Percentiles rank a stretch among this genome's conserved stretches.
Evolutionary conservation across 805 yeast species (phyloP).

Genomic region (Myxozyma neotropica): DNA sequence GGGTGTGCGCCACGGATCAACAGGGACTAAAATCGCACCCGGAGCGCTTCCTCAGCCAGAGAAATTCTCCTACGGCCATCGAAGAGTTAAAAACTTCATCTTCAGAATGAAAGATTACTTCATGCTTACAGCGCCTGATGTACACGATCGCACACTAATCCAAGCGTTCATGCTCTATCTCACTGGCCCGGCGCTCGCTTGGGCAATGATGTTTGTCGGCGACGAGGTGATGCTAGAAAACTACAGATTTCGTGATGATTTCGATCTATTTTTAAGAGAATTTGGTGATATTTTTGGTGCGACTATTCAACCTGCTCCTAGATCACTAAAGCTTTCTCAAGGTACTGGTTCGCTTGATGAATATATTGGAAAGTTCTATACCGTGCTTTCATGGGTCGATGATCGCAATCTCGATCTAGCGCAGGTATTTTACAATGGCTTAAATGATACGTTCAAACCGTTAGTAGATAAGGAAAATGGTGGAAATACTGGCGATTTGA

Average conservation of each 20-base stretch:
- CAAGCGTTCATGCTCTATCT: slow-evolving; percentile 9
- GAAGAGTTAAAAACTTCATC: slow-evolving; percentile 7
- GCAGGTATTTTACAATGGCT: slow-evolving; percentile 1
- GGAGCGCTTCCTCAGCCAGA: slow-evolving; percentile 5
- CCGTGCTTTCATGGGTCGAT: slow-evolving; percentile 5
- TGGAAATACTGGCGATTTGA: neutral
- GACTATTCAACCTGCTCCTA: slow-evolving; percentile 5
- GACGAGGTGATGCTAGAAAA: neutral
- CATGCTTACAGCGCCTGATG: neutral
- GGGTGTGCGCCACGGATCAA: slow-evolving; percentile 6
- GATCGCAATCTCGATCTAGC: slow-evolving; percentile 7
- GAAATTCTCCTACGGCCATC: slow-evolving; percentile 11
- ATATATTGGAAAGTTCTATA: slow-evolving; percentile 3
- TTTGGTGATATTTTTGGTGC: slow-evolving; percentile 8
- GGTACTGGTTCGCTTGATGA: neutral
- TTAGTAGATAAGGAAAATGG: neutral
- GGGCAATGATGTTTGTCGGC: slow-evolving; percentile 4
- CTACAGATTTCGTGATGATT: slow-evolving; percentile 1
- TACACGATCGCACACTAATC: slow-evolving; percentile 7
- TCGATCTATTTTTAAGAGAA: slow-evolving; percentile 1
- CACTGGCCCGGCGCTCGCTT: slow-evolving; percentile 4
- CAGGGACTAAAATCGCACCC: neutral
- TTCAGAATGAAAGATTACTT: slow-evolving; percentile 7
- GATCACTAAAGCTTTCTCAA: neutral
- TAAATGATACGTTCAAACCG: neutral